Percentiles rank a stretch among this genome's conserved stretches.
phyloP scores from a whole-genome alignment of 2,329 filamentous ascomycete genomes.

The Seiridium cupressi region DNA sequence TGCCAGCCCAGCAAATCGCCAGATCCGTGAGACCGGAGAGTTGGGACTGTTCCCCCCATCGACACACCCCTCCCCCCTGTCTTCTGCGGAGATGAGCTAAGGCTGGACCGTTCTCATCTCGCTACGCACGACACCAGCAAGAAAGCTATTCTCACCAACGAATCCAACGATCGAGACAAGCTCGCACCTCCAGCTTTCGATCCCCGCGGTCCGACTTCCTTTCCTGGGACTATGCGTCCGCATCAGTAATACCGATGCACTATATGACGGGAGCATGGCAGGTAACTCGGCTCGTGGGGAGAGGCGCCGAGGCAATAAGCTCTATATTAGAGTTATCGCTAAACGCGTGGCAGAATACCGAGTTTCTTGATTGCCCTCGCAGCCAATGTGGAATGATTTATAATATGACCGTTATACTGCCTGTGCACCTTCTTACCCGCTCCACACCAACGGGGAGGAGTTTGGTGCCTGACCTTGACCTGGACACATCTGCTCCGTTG shows the following conservation, averaged over 20 bases:
- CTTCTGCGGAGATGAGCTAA: neutral
- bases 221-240: neutral
- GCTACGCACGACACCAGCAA: neutral
- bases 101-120: neutral
- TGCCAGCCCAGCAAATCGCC: neutral
- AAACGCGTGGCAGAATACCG: constrained; percentile 1
- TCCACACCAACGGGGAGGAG: neutral
- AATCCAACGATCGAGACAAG: neutral
- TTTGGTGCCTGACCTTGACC: neutral
- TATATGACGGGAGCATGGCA: neutral
- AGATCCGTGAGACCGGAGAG: neutral
- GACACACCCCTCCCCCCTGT: constrained; percentile 1
- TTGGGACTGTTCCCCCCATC: neutral
- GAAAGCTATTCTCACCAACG: too few relatives aligned
- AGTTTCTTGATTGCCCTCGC: neutral
- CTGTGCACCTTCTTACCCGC: neutral
- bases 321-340: constrained; percentile 4
- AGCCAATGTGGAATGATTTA: neutral
- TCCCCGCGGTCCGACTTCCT: neutral
- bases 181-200: neutral
- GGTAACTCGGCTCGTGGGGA: neutral
- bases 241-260: neutral
- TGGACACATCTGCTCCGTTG: neutral
- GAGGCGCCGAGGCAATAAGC: neutral
- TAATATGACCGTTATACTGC: neutral